A percentile compares a stretch with the other conserved stretches of the same genome.
Conservation (phyloP, 257 asterid species). For the Perilla frutescens region DNA sequence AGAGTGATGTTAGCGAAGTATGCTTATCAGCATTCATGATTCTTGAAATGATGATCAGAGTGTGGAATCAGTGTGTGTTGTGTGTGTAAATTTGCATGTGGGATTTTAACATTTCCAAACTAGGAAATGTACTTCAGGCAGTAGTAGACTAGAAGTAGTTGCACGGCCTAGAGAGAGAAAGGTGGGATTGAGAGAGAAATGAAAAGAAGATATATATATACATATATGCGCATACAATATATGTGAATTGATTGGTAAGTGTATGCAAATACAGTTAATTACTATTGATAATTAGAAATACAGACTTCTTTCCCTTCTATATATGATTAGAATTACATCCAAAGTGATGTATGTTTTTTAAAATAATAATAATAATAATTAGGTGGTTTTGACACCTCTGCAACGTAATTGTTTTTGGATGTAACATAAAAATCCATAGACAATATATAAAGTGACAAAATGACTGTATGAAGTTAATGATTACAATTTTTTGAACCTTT, state of each 20-base stretch:
- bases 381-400: not conserved
- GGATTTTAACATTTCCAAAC: constrained; percentile 28
- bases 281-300: too few relatives aligned
- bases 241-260: not conserved
- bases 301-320: too few relatives aligned
- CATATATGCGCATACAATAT: not conserved
- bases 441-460: not conserved
- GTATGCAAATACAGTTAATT: not conserved
- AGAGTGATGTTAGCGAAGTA: not conserved
- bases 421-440: too few relatives aligned
- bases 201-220: constrained; percentile 30
- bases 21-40: constrained; percentile 24
- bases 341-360: too few relatives aligned
- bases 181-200: constrained; percentile 31
- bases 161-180: constrained; percentile 21
- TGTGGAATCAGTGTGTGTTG: not conserved
- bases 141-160: not conserved
- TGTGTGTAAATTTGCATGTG: constrained; percentile 24
- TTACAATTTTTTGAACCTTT: not conserved
- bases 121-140: constrained; percentile 31
- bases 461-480: not conserved
- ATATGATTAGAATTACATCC: too few relatives aligned
- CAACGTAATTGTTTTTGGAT: not conserved
- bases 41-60: constrained; percentile 6
- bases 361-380: too few relatives aligned